A percentile compares a stretch with the other conserved stretches of the same genome.
Conservation (phyloP, 371 early-diverging fungal genomes). For the Lichtheimia ramosa region DNA sequence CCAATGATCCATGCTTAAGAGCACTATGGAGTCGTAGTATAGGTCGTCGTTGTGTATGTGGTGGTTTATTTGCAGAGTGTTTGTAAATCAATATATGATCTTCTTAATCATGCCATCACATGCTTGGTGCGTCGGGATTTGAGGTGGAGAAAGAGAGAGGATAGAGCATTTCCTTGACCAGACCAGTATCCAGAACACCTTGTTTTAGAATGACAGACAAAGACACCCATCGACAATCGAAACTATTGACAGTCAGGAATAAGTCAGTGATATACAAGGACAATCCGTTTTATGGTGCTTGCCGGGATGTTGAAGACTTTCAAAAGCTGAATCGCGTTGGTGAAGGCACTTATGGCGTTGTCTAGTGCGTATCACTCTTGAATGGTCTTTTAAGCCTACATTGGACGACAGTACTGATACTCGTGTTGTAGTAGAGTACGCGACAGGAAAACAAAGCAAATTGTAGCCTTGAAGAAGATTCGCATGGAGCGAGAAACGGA, state of each 20-base stretch:
- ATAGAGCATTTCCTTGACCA: too few species aligned
- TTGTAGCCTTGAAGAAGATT: constrained; percentile 91
- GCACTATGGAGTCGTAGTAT: constrained; percentile 41
- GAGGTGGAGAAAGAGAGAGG: too few species aligned
- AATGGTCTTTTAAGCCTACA: neutral
- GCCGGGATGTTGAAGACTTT: constrained; percentile 67
- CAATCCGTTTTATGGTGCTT: constrained; percentile 53
- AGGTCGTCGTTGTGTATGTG: constrained; percentile 38
- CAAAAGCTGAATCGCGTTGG: constrained; percentile 72
- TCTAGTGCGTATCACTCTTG: constrained; percentile 57
- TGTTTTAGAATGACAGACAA: too few species aligned
- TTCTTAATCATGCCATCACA: too few species aligned
- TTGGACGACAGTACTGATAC: neutral
- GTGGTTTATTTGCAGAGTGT: constrained; percentile 27
- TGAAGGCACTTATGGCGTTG: constrained; percentile 89
- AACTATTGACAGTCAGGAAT: constrained; percentile 30
- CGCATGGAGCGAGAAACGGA: constrained; percentile 83
- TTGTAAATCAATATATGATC: neutral
- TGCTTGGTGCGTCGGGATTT: too few species aligned
- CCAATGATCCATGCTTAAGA: constrained; percentile 25
- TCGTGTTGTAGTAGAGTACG: constrained; percentile 12
- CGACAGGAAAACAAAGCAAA: constrained; percentile 52
- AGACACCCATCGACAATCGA: constrained; percentile 1
- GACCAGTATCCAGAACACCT: too few species aligned
- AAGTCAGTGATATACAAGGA: constrained; percentile 27